These are phyloP conservation scores for Cotoneaster glaucophyllus DNA, from an alignment of 306 rosid species.

Conservation along the genomic window DNA sequence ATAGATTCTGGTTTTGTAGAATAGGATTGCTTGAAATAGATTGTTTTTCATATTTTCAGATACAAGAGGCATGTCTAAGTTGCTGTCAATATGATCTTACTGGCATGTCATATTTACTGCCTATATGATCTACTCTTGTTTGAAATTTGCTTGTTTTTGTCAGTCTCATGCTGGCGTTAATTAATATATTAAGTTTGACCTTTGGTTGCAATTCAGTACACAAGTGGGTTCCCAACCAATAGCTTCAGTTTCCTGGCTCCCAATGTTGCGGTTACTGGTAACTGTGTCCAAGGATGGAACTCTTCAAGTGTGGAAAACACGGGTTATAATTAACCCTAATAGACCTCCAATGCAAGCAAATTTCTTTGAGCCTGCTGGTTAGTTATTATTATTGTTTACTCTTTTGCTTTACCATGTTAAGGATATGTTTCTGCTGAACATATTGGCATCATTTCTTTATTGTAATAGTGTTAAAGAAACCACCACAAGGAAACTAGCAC, in stretches of 20 bases:
- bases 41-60: neutral
- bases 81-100: neutral
- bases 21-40: neutral
- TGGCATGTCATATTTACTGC: neutral
- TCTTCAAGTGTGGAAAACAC: constrained; percentile 94
- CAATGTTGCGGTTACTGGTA: constrained; percentile 74
- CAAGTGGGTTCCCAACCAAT: constrained; percentile 97
- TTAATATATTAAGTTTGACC: constrained; percentile 13
- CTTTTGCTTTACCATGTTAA: constrained; percentile 7
- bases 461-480: neutral
- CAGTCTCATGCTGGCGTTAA: constrained; percentile 6
- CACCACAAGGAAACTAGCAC: neutral
- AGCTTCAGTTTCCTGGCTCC: constrained; percentile 86
- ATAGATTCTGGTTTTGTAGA: neutral
- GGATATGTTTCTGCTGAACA: neutral
- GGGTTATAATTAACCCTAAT: constrained; percentile 65
- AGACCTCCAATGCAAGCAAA: constrained; percentile 79
- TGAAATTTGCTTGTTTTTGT: neutral
- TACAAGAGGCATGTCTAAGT: neutral
- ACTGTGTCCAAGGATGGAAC: constrained; percentile 85
- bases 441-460: neutral
- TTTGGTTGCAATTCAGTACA: constrained; percentile 53
- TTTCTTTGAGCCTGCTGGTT: constrained; percentile 92
- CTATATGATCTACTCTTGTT: neutral
- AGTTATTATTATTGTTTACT: constrained; percentile 20